Evolutionary conservation across 2,329 filamentous ascomycete genomes (phyloP), one percentile per base, ranked within the genome.

Genomic region (Sordariomycetes sp.): DNA sequence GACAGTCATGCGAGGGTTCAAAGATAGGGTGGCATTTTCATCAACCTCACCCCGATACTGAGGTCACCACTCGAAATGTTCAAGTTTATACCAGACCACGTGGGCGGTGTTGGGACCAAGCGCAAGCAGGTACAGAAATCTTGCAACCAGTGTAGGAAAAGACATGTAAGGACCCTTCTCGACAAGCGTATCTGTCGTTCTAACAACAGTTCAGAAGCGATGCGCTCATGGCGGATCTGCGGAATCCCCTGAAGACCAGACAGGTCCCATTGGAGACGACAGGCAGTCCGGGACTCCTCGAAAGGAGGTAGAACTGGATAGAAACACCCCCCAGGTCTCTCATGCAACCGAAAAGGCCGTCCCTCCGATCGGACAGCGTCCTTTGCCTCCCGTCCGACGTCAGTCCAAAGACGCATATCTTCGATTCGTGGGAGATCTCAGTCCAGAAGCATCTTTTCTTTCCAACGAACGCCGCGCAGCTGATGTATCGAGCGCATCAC

Each of bases 11-110:
- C n/a, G n/a, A n/a, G n/a, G n/a, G n/a, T n/a, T n/a, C n/a, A n/a
- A n/a, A n/a, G n/a, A n/a, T n/a, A n/a, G n/a, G n/a, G n/a, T n/a
- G n/a, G n/a, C n/a, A n/a, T n/a, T n/a, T n/a, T n/a, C n/a, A n/a
- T n/a, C n/a, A n/a, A n/a, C n/a, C n/a, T n/a, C n/a, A n/a, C n/a
- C n/a, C n/a, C n/a, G 34, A 24, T 24, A 24, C 21, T 8, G 19
- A 30, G 7, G 6, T 30, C 28, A 7, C 12, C 17, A 11, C n/a
- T 21, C 11, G 15, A 15, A 14, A 42, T 42, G 40, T 36, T 40
- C 33, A 38, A 52, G 27, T 41, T 42, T 30, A 40, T 48, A 11
- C 48, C 49, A 21, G 48, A 49, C 16, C 51, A 50, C 33, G 47
- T 51, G 19, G 55, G 50, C 35, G 43, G 41, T 12, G 27, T 38